A percentile compares a stretch with the other conserved stretches of the same genome.
Evolutionary conservation across 345 rosid species (phyloP).

Genomic region (Syzygium aromaticum): DNA sequence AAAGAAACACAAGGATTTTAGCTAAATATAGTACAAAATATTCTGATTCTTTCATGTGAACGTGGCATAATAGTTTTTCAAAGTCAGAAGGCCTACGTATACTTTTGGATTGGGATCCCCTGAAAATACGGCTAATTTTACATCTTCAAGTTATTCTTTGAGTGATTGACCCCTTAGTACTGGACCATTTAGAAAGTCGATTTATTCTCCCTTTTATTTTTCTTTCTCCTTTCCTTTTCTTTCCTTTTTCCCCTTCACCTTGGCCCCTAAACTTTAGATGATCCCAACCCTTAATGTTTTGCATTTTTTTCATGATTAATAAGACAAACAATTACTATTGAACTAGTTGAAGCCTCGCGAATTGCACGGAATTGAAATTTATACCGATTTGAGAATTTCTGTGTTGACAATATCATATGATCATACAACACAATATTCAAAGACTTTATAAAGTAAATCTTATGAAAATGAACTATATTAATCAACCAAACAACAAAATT

Average conservation of each 20-base stretch:
- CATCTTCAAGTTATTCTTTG: background rate
- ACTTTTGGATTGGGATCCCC: background rate
- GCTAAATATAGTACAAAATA: background rate
- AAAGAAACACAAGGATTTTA: background rate
- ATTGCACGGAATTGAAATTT: background rate
- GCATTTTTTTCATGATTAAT: no score
- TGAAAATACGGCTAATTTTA: no score
- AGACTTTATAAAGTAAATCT: background rate
- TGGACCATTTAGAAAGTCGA: background rate
- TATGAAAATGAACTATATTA: rapidly evolving
- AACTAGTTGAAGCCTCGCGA: background rate
- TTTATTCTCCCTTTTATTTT: background rate
- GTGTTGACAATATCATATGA: background rate
- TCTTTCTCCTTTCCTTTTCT: rapidly evolving
- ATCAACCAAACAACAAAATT: background rate
- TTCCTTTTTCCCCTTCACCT: background rate
- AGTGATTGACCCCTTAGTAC: no score
- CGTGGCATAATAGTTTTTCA: background rate
- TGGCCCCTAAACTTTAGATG: background rate
- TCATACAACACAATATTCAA: background rate
- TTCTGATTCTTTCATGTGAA: no score
- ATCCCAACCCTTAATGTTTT: background rate
- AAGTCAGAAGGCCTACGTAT: background rate
- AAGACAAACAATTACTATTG: no score
- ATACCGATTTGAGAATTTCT: background rate